phyloP scores from a whole-genome alignment of 2,329 filamentous ascomycete genomes.

The Epichloe brachyelytri region DNA sequence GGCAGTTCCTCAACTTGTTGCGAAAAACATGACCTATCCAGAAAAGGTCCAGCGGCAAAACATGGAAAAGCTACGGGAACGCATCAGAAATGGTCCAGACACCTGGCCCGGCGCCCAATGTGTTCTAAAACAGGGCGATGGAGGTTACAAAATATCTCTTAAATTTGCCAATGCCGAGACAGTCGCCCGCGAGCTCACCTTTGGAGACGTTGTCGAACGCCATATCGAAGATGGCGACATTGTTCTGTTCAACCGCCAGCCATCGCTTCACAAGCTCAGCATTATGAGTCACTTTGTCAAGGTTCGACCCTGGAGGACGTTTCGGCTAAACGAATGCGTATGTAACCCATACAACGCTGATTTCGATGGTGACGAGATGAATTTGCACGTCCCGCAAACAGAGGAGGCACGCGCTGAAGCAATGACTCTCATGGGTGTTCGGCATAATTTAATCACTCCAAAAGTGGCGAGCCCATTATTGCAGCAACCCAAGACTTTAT shows the following conservation, averaged over 20 bases:
- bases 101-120: slow-evolving; percentile 83
- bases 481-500: slow-evolving; percentile 99
- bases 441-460: slow-evolving; percentile 87
- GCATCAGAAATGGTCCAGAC: slow-evolving; percentile 62
- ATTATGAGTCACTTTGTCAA: slow-evolving; percentile 95
- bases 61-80: slow-evolving; percentile 62
- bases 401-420: slow-evolving; percentile 94
- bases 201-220: slow-evolving; percentile 84
- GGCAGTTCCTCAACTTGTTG: slow-evolving; percentile 81
- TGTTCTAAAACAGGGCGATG: slow-evolving; percentile 58
- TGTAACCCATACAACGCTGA: slow-evolving; percentile 98
- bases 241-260: slow-evolving; percentile 95
- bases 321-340: slow-evolving; percentile 94
- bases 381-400: slow-evolving; percentile 92
- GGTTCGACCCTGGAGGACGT: slow-evolving; percentile 87
- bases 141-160: slow-evolving; percentile 55
- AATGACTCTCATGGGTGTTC: slow-evolving; percentile 93
- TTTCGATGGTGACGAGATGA: slow-evolving; percentile 99
- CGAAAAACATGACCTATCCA: slow-evolving; percentile 90
- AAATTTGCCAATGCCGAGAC: slow-evolving; percentile 60
- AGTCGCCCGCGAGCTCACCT: slow-evolving; percentile 60
- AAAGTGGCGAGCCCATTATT: slow-evolving; percentile 96
- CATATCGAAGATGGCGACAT: slow-evolving; percentile 93
- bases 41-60: slow-evolving; percentile 80
- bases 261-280: slow-evolving; percentile 94